Percentiles rank a stretch among this genome's conserved stretches.
Evolutionary conservation across 345 rosid species (phyloP).

Genomic region (Eucalyptus regnans): DNA sequence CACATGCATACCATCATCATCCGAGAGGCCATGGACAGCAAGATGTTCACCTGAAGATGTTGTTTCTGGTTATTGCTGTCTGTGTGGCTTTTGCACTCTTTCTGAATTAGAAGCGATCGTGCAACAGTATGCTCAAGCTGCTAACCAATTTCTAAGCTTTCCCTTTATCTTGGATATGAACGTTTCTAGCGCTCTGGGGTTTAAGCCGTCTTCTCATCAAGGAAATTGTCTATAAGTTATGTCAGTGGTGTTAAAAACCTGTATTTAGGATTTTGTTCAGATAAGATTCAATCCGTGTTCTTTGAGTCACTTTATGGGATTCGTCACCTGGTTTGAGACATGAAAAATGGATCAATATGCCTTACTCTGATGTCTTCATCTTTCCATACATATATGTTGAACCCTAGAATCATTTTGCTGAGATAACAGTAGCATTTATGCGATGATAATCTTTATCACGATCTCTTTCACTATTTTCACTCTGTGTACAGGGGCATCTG

Average conservation of each 20-base stretch:
- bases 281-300: not conserved
- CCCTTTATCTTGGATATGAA: constrained; percentile 8
- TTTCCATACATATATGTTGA: not conserved
- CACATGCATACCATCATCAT: constrained; percentile 46
- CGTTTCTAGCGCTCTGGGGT: not conserved
- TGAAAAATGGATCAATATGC: not conserved
- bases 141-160: not conserved
- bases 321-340: not conserved
- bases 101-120: constrained; percentile 26
- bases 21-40: constrained; percentile 67
- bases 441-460: not conserved
- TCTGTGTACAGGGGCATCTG: not conserved
- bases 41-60: constrained; percentile 56
- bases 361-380: not conserved
- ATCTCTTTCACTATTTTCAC: not conserved
- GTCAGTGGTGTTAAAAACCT: not conserved
- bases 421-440: not conserved
- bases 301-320: not conserved
- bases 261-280: not conserved
- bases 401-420: not conserved
- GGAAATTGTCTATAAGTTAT: constrained; percentile 12
- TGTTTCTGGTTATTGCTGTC: constrained; percentile 38
- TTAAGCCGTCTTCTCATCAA: not conserved
- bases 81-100: constrained; percentile 49
- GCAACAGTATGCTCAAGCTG: not conserved